phyloP scores from a whole-genome alignment of 2,329 filamentous ascomycete species.

The Zymoseptoria ardabiliae region DNA sequence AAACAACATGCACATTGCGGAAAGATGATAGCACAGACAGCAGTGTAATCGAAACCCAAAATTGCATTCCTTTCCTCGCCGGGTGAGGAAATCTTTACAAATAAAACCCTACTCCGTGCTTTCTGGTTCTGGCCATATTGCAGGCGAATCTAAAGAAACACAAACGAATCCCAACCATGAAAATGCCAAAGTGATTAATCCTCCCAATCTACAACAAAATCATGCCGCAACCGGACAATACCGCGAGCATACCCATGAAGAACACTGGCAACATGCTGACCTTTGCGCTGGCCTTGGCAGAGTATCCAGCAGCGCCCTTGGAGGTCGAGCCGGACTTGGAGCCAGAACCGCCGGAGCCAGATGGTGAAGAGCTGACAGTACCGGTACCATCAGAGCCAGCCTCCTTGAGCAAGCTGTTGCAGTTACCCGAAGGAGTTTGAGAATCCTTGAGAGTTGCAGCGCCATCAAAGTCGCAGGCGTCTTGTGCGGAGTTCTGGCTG shows the following conservation, averaged over 20 bases:
- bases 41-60: neutral
- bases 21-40: neutral
- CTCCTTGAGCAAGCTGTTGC: constrained; percentile 52
- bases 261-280: constrained; percentile 21
- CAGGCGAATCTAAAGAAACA: neutral
- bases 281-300: constrained; percentile 13
- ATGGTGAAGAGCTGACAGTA: constrained; percentile 44
- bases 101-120: neutral
- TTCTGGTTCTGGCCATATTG: neutral
- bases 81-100: neutral
- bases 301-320: constrained; percentile 18
- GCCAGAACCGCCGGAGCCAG: constrained; percentile 28
- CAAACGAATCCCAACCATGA: neutral
- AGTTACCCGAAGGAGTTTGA: constrained; percentile 43
- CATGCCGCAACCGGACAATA: constrained; percentile 28
- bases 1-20: too few species aligned
- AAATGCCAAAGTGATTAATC: neutral
- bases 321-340: constrained; percentile 14
- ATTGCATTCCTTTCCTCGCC: neutral
- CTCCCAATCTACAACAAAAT: constrained; percentile 23
- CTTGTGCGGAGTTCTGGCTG: constrained; percentile 43
- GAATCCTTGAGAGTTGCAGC: constrained; percentile 51
- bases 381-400: constrained; percentile 57
- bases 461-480: constrained; percentile 66
- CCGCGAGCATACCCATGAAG: constrained; percentile 20